phyloP scores from a whole-genome alignment of 371 early-diverging fungal species.

The Mucor indicus region DNA sequence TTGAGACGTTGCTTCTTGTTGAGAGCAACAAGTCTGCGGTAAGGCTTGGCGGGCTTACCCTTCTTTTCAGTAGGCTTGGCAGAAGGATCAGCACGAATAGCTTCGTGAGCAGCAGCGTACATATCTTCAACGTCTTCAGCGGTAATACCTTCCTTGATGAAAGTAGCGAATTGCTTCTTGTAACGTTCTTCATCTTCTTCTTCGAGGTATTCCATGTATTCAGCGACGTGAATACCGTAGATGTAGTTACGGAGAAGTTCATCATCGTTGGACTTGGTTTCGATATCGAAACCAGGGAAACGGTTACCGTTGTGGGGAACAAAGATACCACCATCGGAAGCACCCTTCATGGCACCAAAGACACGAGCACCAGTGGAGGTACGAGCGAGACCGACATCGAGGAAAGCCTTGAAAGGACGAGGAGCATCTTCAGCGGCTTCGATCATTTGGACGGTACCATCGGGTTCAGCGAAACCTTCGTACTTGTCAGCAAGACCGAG shows the following conservation, averaged over 20 bases:
- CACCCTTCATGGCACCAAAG: conserved; percentile 99
- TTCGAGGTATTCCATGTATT: conserved; percentile 97
- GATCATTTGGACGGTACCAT: conserved; percentile 88
- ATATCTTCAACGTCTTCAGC: conserved; percentile 94
- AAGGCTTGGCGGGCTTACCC: conserved; percentile 52
- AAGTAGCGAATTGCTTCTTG: conserved; percentile 96
- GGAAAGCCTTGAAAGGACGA: conserved; percentile 97
- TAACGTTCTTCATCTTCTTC: conserved; percentile 98
- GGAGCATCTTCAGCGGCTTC: conserved; percentile 94
- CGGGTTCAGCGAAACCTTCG: conserved; percentile 91
- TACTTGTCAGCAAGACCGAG: conserved; percentile 93
- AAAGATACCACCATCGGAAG: conserved; percentile 98
- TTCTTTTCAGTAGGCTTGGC: conserved; percentile 72
- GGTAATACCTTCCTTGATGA: conserved; percentile 87
- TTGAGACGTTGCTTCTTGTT: conserved; percentile 89
- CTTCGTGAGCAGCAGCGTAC: conserved; percentile 92
- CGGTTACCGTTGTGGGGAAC: conserved; percentile 98
- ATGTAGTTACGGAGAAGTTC: conserved; percentile 97
- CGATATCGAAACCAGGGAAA: conserved; percentile 96
- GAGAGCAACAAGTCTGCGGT: conserved; percentile 65
- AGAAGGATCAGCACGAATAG: conserved; percentile 90
- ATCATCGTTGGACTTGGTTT: conserved; percentile 88
- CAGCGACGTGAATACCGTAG: conserved; percentile 97
- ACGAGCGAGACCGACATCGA: conserved; percentile 98
- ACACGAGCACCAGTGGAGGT: conserved; percentile 98